These are phyloP conservation scores for Monilinia fructicola DNA, from an alignment of 2,329 filamentous ascomycete species.

Conservation along the genomic window DNA sequence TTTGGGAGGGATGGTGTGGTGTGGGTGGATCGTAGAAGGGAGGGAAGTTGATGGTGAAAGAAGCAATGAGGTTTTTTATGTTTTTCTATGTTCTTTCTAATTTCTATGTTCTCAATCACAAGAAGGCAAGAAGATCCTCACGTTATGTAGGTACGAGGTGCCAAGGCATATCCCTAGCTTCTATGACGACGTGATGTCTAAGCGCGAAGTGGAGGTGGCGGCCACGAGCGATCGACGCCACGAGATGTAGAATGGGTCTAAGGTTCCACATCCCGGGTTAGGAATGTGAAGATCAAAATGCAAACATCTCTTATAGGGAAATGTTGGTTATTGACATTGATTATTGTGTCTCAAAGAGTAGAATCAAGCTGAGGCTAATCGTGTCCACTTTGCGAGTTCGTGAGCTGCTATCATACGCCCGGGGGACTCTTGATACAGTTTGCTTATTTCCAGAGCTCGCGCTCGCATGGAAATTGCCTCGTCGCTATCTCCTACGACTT, in stretches of 20 bases:
- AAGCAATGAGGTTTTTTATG: background rate
- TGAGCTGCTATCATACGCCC: conserved; percentile 1
- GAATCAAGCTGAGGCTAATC: background rate
- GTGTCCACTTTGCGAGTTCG: background rate
- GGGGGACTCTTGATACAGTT: background rate
- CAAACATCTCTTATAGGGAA: background rate
- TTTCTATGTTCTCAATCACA: no score
- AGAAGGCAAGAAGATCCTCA: no score
- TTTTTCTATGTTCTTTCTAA: no score
- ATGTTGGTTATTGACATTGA: background rate
- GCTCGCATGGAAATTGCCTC: background rate
- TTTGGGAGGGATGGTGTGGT: background rate
- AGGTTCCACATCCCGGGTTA: background rate
- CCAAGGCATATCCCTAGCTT: conserved; percentile 1
- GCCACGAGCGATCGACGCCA: conserved; percentile 1
- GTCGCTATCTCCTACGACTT: background rate
- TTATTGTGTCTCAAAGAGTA: background rate
- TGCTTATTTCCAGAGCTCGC: background rate
- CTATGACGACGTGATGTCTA: conserved; percentile 5
- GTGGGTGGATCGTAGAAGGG: no score
- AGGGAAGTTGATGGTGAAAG: background rate
- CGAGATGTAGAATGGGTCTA: background rate
- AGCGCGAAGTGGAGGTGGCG: conserved; percentile 14
- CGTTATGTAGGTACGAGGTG: conserved; percentile 1
- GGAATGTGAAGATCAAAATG: no score